Percentiles rank a stretch among this genome's conserved stretches.
phyloP scores from a whole-genome alignment of 306 rosid genomes.

The Malus sylvestris region DNA sequence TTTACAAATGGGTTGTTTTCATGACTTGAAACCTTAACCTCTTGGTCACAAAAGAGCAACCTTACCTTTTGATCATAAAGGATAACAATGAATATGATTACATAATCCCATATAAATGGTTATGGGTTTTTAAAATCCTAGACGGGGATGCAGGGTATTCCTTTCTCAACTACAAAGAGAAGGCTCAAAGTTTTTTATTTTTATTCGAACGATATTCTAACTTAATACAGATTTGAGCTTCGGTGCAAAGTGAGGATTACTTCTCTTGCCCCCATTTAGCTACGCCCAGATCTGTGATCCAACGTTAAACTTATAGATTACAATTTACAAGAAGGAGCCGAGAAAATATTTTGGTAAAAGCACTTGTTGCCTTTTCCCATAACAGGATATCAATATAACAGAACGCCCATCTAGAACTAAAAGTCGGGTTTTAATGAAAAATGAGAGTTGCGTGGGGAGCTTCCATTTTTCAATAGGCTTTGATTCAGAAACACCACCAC shows the following conservation, averaged over 20 bases:
- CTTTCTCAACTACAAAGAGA: no score
- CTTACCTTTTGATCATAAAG: no score
- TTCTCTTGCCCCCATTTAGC: background rate
- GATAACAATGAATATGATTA: background rate
- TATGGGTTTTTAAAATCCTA: background rate
- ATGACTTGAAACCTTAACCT: no score
- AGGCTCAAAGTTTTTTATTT: no score
- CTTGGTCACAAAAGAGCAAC: no score
- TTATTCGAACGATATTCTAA: background rate
- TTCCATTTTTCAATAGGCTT: conserved; percentile 19
- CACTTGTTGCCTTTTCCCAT: background rate
- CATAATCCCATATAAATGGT: background rate
- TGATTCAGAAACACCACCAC: conserved; percentile 62
- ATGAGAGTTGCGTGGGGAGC: conserved; percentile 32
- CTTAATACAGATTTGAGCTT: background rate
- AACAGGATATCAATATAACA: background rate
- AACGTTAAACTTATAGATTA: background rate
- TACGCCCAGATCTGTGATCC: background rate
- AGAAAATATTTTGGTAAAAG: background rate
- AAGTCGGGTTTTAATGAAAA: conserved; percentile 53
- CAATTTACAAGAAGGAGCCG: background rate
- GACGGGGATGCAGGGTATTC: background rate
- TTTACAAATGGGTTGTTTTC: accelerated
- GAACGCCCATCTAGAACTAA: conserved; percentile 1
- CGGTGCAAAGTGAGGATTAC: background rate